Evolutionary conservation across 108 stramenopile species (phyloP), one percentile per base, ranked within the genome.

Genomic region (Parietichytrium sp.): DNA sequence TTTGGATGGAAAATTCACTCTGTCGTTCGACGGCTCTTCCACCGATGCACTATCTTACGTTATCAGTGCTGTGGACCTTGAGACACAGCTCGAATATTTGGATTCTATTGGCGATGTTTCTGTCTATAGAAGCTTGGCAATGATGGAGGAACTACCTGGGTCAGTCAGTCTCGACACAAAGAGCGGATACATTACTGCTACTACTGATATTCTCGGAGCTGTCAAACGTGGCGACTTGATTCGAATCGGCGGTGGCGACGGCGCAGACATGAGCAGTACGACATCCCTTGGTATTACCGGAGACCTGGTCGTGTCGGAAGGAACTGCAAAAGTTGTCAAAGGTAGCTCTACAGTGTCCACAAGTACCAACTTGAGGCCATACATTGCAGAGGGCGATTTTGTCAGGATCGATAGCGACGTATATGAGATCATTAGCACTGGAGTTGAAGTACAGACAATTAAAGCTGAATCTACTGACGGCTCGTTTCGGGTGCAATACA

Each of bases 21-120:
- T 94, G 0, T 54, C 38, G 12, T 49, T 49, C 23, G 80, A 80
- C 36, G 54, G 54, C 13, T n/a, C 16, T 4, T 36, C 13, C 15
- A 29, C 48, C 1, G 49, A 48, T 0, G 49, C 82, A 16, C 78
- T 92, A 47, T 31, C 86, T 30, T 54, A 80, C 55, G 84, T 90
- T 82, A 88, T 88, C 27, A 55, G 61, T 10, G 88, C 88, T 33
- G 55, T 42, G 25, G 89, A 92, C 52, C 15, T 95, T 15, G 80
- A 92, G 83, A 90, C 85, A 29, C 88, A 90, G 1, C 83, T 95
- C 23, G 93, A 95, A 79, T 79, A 78, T 48, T 81, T 95, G 51
- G 84, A 88, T 26, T 84, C 85, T 82, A 80, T 94, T 6, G 92
- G 87, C 33, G 83, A 88, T 29, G 94, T 94, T 3, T 47, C 83